These are phyloP conservation scores for Tetraselmis striata DNA, from an alignment of 139 green algal genomes.

Conservation along the genomic window DNA sequence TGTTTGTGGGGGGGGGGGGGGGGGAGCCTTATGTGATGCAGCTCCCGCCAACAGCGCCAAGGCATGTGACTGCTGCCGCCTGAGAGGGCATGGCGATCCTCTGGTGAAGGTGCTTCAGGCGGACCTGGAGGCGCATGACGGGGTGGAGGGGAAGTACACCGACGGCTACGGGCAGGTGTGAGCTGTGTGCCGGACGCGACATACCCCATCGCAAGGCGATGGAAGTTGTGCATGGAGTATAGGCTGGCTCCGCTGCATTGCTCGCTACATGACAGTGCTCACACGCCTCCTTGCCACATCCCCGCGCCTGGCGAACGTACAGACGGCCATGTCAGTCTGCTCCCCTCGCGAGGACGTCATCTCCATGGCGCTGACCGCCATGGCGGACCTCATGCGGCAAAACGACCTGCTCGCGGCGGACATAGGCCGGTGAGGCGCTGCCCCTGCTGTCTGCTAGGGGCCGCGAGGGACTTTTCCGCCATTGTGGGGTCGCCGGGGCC, in stretches of 20 bases:
- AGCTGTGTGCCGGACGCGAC: no score
- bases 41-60: no score
- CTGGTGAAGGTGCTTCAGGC: slow-evolving; percentile 38
- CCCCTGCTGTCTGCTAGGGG: neutral
- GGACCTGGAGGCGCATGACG: slow-evolving; percentile 65
- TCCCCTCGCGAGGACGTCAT: slow-evolving; percentile 69
- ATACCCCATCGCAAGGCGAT: neutral
- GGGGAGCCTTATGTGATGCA: no score
- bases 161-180: slow-evolving; percentile 68
- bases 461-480: no score
- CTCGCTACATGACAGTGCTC: no score
- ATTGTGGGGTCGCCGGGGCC: no score
- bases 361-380: slow-evolving; percentile 65
- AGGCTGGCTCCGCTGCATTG: no score
- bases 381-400: slow-evolving; percentile 51
- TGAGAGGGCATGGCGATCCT: no score
- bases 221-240: neutral
- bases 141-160: slow-evolving; percentile 79
- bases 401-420: slow-evolving; percentile 28
- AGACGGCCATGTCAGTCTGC: slow-evolving; percentile 59
- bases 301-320: no score
- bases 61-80: no score
- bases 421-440: slow-evolving; percentile 22
- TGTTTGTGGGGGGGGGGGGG: no score
- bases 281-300: neutral